phyloP scores from a whole-genome alignment of 2,329 filamentous ascomycete genomes.

The Tolypocladium ophioglossoides region DNA sequence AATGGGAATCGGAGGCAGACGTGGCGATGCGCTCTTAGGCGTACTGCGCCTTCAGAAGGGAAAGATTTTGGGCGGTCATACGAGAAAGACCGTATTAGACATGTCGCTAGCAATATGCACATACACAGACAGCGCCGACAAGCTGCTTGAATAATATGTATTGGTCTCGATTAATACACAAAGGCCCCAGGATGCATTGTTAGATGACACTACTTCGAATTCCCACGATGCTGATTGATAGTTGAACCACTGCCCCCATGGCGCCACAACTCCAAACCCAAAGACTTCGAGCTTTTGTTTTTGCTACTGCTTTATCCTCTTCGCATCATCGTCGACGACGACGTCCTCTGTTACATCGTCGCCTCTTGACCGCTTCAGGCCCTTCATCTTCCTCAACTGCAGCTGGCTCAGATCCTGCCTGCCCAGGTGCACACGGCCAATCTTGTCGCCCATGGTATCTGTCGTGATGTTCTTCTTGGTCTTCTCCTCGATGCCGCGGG shows the following conservation, averaged over 20 bases:
- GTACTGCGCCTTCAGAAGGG: neutral
- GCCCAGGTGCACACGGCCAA: constrained; percentile 83
- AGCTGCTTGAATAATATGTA: neutral
- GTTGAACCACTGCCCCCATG: neutral
- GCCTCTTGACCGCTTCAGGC: constrained; percentile 73
- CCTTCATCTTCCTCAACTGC: constrained; percentile 99
- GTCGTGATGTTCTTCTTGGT: constrained; percentile 96
- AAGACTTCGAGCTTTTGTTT: constrained; percentile 1
- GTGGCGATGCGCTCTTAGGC: neutral
- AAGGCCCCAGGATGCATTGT: neutral
- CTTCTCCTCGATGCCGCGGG: constrained; percentile 62
- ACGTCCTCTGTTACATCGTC: constrained; percentile 38
- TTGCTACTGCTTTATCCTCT: constrained; percentile 25
- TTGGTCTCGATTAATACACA: neutral
- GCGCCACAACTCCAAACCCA: constrained; percentile 12
- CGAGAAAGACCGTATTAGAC: neutral
- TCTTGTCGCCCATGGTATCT: constrained; percentile 89
- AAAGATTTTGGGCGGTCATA: neutral
- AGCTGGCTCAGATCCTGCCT: constrained; percentile 79
- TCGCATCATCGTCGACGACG: constrained; percentile 25
- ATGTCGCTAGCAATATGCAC: neutral
- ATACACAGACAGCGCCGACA: neutral
- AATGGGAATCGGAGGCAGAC: neutral
- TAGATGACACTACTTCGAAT: neutral
- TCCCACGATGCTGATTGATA: neutral